Conservation (phyloP, 2,329 filamentous ascomycete genomes). For the Colletotrichum lini region DNA sequence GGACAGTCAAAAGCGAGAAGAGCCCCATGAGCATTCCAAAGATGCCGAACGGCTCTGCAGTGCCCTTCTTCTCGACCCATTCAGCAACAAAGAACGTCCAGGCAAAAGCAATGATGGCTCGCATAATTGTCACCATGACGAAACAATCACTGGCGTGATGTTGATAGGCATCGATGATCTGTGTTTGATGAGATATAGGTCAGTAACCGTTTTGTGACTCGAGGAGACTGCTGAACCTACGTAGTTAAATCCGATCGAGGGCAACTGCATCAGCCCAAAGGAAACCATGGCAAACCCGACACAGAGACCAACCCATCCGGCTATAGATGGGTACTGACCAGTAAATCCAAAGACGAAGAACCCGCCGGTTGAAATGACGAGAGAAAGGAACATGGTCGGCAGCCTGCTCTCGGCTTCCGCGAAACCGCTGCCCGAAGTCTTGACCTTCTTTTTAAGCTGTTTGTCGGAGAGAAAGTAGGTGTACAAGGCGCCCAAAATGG, state of each 20-base stretch:
- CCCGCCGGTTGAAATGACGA: conserved; percentile 50
- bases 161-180: conserved; percentile 66
- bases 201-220: not conserved
- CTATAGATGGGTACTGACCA: conserved; percentile 49
- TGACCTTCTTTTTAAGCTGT: conserved; percentile 44
- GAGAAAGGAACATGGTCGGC: conserved; percentile 49
- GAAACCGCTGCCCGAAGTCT: conserved; percentile 46
- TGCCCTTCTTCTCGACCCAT: conserved; percentile 61
- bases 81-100: conserved; percentile 68
- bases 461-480: conserved; percentile 47
- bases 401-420: conserved; percentile 54
- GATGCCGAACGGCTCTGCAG: conserved; percentile 65
- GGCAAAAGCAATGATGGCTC: conserved; percentile 65
- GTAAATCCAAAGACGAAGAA: conserved; percentile 56
- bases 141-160: conserved; percentile 66
- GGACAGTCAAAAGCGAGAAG: conserved; percentile 57
- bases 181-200: not conserved
- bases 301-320: conserved; percentile 53
- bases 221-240: conserved; percentile 47
- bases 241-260: conserved; percentile 56
- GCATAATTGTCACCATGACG: conserved; percentile 64
- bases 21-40: conserved; percentile 67
- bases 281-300: conserved; percentile 54
- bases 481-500: conserved; percentile 48
- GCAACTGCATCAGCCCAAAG: conserved; percentile 57